These are phyloP conservation scores for Kalmusia sp. DNA, from an alignment of 2,329 filamentous ascomycete genomes.

Conservation along the genomic window DNA sequence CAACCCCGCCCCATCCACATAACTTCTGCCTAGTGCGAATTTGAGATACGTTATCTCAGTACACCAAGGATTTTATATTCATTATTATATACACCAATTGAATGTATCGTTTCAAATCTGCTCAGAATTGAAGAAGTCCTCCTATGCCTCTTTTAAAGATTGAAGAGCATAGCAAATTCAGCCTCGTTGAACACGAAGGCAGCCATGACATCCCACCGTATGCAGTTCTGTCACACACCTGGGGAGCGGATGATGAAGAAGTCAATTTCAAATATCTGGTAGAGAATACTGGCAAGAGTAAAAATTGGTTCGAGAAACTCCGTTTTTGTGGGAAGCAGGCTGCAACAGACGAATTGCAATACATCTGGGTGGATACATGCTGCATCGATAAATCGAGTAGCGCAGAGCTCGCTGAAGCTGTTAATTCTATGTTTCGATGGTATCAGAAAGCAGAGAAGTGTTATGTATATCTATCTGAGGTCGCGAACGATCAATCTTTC, in stretches of 20 bases:
- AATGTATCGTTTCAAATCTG: no score
- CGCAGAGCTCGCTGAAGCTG: conserved; percentile 3
- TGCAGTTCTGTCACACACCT: not conserved
- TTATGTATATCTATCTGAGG: conserved; percentile 6
- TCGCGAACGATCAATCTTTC: conserved; percentile 1
- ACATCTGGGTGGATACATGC: not conserved
- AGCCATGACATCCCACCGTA: not conserved
- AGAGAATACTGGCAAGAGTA: not conserved
- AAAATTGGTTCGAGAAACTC: not conserved
- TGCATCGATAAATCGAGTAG: not conserved
- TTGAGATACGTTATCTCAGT: no score
- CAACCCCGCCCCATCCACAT: no score
- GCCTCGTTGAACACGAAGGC: not conserved
- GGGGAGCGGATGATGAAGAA: not conserved
- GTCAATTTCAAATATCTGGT: not conserved
- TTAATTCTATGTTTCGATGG: conserved; percentile 10
- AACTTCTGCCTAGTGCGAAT: no score
- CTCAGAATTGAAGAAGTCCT: no score
- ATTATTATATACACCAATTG: no score
- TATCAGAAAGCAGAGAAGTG: not conserved
- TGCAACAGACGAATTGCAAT: not conserved
- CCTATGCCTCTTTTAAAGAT: no score
- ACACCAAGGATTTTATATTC: no score
- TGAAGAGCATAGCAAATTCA: not conserved
- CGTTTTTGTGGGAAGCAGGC: not conserved